phyloP scores from a whole-genome alignment of 2,329 filamentous ascomycete species.

The Chrysosporium keratinophilum region DNA sequence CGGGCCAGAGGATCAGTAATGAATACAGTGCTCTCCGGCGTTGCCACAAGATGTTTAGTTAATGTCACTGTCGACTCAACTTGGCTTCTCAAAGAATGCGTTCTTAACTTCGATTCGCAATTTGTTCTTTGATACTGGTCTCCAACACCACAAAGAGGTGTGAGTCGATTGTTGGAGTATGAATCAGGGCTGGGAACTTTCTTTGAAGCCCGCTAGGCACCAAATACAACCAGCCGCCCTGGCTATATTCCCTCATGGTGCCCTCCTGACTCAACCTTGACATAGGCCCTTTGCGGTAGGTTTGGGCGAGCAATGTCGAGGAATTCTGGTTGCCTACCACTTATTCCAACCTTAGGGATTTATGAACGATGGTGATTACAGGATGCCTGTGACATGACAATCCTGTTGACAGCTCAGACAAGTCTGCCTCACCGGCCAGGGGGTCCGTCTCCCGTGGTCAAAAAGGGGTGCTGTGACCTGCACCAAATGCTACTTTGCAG shows the following conservation, averaged over 20 bases:
- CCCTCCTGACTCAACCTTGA: constrained; percentile 6
- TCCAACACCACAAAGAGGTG: constrained; percentile 9
- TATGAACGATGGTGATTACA: constrained; percentile 8
- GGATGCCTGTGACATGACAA: constrained; percentile 3
- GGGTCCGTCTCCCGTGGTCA: constrained; percentile 5
- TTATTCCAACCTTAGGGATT: constrained; percentile 10
- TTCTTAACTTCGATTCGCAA: not conserved
- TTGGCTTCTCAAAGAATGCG: constrained; percentile 6
- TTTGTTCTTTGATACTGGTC: constrained; percentile 7
- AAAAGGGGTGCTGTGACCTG: constrained; percentile 3
- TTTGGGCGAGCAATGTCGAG: constrained; percentile 4
- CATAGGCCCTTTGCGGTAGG: constrained; percentile 5
- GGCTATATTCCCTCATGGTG: constrained; percentile 1
- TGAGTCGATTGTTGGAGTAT: constrained; percentile 8
- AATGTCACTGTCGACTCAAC: not conserved
- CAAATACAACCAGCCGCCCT: constrained; percentile 2
- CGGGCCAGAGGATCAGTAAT: not conserved
- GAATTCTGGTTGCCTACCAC: constrained; percentile 9
- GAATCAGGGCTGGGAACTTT: constrained; percentile 4
- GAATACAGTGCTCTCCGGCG: not conserved
- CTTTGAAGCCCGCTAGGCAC: constrained; percentile 4
- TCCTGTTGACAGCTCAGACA: constrained; percentile 1
- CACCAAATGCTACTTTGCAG: not conserved
- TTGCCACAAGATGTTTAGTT: not conserved
- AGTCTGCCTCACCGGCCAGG: constrained; percentile 6